These are phyloP conservation scores for Mycena galericulata DNA, from an alignment of 768 basidiomycete genomes.

Conservation along the genomic window DNA sequence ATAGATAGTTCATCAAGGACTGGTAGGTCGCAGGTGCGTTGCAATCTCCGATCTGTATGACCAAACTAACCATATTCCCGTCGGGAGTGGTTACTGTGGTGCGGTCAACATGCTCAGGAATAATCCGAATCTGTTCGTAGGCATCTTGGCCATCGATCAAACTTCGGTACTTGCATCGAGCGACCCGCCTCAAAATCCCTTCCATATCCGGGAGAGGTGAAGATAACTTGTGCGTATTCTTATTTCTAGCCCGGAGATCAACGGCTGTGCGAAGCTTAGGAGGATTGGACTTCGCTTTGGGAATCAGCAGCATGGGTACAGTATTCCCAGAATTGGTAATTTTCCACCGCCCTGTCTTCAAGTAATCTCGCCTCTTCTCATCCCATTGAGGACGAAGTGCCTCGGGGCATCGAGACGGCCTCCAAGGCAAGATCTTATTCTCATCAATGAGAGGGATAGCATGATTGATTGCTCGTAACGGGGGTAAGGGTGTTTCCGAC, in stretches of 20 bases:
- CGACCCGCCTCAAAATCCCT: not conserved
- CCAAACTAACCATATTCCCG: too few relatives aligned
- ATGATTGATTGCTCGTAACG: slow-evolving; percentile 41
- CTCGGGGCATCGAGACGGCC: slow-evolving; percentile 40
- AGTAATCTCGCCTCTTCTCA: not conserved
- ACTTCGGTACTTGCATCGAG: not conserved
- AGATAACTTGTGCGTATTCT: not conserved
- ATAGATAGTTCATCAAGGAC: too few relatives aligned
- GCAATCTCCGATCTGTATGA: too few relatives aligned
- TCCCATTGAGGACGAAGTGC: slow-evolving; percentile 12
- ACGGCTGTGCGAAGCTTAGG: not conserved
- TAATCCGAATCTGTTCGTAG: too few relatives aligned
- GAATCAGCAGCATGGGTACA: not conserved
- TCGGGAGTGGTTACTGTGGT: too few relatives aligned
- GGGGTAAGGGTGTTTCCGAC: slow-evolving; percentile 38
- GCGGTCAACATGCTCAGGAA: too few relatives aligned
- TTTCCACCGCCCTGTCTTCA: not conserved
- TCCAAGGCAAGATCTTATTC: slow-evolving; percentile 37
- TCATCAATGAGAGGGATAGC: slow-evolving; percentile 41
- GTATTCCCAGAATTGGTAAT: not conserved
- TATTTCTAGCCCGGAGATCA: not conserved
- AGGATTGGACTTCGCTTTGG: not conserved
- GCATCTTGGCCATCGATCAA: not conserved
- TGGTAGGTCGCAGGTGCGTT: too few relatives aligned
- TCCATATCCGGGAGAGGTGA: not conserved